Evolutionary conservation across 2,329 filamentous ascomycete species (phyloP).

Genomic region (Trichoderma sp.): DNA sequence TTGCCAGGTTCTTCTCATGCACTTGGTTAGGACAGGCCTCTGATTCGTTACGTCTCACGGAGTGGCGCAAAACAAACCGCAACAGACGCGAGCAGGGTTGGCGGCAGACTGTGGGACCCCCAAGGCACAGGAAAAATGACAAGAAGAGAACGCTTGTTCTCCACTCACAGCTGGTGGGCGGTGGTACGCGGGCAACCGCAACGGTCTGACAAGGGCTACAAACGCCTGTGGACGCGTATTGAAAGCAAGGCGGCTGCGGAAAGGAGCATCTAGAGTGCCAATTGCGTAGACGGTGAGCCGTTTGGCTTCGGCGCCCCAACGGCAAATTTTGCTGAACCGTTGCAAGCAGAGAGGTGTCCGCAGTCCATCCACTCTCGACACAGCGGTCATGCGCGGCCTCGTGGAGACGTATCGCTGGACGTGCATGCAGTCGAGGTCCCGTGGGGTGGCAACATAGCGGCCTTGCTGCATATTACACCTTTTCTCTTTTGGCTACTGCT

Average conservation of each 20-base stretch:
- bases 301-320: neutral
- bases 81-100: conserved; percentile 16
- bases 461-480: neutral
- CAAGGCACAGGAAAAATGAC: neutral
- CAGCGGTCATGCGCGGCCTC: conserved; percentile 11
- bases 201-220: neutral
- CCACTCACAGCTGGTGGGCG: conserved; percentile 7
- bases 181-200: conserved; percentile 1
- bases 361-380: neutral
- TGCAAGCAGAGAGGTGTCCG: neutral
- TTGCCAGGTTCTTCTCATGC: conserved; percentile 6
- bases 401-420: conserved; percentile 25
- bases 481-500: neutral
- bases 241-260: neutral
- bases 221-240: neutral
- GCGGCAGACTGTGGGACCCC: conserved; percentile 11
- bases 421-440: conserved; percentile 35
- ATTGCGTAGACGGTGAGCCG: neutral
- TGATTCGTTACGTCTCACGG: conserved; percentile 11
- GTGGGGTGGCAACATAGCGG: conserved; percentile 25
- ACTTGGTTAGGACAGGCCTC: neutral
- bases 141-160: conserved; percentile 1
- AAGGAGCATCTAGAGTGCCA: neutral
- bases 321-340: neutral
- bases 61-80: conserved; percentile 17